Evolutionary conservation across 306 rosid genomes (phyloP).

Genomic region (Ormosia semicastrata): DNA sequence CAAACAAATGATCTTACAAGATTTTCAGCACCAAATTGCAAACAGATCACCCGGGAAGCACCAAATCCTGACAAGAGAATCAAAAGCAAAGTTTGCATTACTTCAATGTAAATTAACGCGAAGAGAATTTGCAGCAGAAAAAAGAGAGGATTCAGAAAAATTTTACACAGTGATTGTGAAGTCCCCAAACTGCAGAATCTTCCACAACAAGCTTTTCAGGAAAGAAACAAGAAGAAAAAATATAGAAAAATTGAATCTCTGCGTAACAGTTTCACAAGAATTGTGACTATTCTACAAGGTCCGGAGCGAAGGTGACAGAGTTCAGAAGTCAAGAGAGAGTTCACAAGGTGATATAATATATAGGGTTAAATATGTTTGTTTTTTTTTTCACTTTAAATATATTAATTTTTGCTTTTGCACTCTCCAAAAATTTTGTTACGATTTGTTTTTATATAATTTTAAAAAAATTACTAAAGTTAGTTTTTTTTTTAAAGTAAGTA

Average conservation of each 20-base stretch:
- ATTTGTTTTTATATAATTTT: no score
- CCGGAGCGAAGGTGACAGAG: no score
- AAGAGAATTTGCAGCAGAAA: not conserved
- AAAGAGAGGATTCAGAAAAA: not conserved
- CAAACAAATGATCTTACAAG: constrained; percentile 10
- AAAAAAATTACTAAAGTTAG: no score
- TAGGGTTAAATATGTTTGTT: no score
- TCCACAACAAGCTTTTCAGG: constrained; percentile 11
- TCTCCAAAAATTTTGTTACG: no score
- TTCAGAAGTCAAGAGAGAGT: no score
- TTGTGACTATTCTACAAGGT: no score
- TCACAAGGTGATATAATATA: no score
- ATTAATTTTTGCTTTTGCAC: no score
- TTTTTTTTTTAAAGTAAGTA: no score
- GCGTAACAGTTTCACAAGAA: no score
- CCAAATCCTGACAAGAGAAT: constrained; percentile 38
- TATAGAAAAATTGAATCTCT: not conserved
- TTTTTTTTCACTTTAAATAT: no score
- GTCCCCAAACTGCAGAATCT: constrained; percentile 32
- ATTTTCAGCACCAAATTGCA: constrained; percentile 23
- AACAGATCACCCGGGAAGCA: constrained; percentile 46
- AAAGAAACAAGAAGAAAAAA: not conserved
- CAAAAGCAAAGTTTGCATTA: constrained; percentile 13
- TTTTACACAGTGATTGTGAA: constrained; percentile 47
- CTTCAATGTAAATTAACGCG: constrained; percentile 37